These are phyloP conservation scores for Dionaea muscipula DNA, from an alignment of 179 eudicot genomes.

Conservation along the genomic window DNA sequence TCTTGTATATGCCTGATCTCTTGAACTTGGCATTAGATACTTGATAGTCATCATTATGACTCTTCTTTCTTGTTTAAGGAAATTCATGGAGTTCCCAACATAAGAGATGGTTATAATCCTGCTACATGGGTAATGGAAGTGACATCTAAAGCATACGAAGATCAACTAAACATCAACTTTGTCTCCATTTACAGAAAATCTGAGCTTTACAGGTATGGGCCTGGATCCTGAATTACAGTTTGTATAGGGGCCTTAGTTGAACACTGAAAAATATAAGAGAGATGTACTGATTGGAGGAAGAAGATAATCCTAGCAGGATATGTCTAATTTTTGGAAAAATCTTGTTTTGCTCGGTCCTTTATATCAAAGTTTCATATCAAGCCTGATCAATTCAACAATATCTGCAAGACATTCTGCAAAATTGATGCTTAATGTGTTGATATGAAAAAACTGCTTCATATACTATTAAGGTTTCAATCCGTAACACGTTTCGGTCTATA, in stretches of 20 bases:
- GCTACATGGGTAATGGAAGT: slow-evolving; percentile 1
- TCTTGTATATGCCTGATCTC: too few relatives aligned
- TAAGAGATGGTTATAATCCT: slow-evolving; percentile 3
- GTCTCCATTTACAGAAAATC: neutral
- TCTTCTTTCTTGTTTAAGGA: neutral
- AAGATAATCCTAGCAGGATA: too few relatives aligned
- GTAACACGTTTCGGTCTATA: neutral
- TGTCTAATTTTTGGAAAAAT: too few relatives aligned
- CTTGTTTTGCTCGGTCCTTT: too few relatives aligned
- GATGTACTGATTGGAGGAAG: too few relatives aligned
- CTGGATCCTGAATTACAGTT: too few relatives aligned
- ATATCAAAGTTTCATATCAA: too few relatives aligned
- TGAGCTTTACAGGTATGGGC: slow-evolving; percentile 3
- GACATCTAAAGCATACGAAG: neutral
- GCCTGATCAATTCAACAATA: neutral
- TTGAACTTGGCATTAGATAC: too few relatives aligned
- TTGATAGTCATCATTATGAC: too few relatives aligned
- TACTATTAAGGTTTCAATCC: neutral
- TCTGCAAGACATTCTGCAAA: neutral
- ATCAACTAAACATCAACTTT: neutral
- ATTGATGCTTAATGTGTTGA: neutral
- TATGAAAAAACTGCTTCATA: neutral
- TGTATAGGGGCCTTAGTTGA: too few relatives aligned
- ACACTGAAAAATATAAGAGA: too few relatives aligned
- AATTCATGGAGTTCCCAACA: neutral